Conservation (phyloP, 257 asterid species). For the Linderniella brevidens region DNA sequence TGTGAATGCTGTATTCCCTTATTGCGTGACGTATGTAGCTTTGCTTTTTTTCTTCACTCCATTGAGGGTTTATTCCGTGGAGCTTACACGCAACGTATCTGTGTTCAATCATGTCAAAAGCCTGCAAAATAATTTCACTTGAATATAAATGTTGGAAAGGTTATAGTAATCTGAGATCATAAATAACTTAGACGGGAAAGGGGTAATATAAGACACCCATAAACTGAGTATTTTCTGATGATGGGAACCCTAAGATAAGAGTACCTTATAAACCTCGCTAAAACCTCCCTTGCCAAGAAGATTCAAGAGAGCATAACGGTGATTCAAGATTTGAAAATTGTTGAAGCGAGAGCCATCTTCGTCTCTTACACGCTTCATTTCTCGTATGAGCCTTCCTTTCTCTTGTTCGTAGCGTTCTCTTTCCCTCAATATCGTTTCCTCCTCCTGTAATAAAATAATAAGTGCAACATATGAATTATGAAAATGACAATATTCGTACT, state of each 20-base stretch:
- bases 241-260: slow-evolving; percentile 7
- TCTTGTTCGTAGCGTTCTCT: slow-evolving; percentile 93
- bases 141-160: not conserved
- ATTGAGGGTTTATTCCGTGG: slow-evolving; percentile 90
- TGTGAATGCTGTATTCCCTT: slow-evolving; percentile 97
- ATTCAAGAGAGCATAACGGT: slow-evolving; percentile 89
- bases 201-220: not conserved
- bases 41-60: slow-evolving; percentile 99
- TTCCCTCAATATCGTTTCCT: slow-evolving; percentile 79
- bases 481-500: slow-evolving; percentile 6
- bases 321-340: slow-evolving; percentile 88
- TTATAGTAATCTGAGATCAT: no score
- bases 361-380: slow-evolving; percentile 96
- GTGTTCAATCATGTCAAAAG: slow-evolving; percentile 92
- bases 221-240: slow-evolving; percentile 6
- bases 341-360: slow-evolving; percentile 96
- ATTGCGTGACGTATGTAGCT: slow-evolving; percentile 94
- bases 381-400: slow-evolving; percentile 91
- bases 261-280: slow-evolving; percentile 95
- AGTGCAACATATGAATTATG: slow-evolving; percentile 9
- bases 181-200: not conserved
- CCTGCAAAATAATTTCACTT: slow-evolving; percentile 36
- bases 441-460: slow-evolving; percentile 41
- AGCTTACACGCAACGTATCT: slow-evolving; percentile 98
- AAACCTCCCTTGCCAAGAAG: slow-evolving; percentile 98